Percentiles rank a stretch among this genome's conserved stretches.
Evolutionary conservation across 2,329 filamentous ascomycete species (phyloP).

Genomic region (Emericellopsis atlantica): DNA sequence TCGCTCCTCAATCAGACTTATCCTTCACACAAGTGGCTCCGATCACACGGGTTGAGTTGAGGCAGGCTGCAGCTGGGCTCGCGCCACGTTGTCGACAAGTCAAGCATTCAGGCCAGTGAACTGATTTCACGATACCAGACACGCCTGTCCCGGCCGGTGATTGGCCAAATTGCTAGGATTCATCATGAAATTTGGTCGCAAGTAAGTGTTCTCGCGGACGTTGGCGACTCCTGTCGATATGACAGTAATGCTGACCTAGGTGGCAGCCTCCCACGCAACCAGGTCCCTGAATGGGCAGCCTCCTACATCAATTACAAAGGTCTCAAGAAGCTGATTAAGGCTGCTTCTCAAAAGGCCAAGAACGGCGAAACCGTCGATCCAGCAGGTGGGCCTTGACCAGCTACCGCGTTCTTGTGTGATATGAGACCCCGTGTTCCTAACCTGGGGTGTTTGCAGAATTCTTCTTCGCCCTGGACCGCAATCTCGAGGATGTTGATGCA

Average conservation of each 20-base stretch:
- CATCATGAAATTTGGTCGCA: slow-evolving; percentile 51
- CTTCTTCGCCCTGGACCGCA: slow-evolving; percentile 92
- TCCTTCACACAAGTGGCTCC: too few species aligned
- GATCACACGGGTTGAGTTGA: too few species aligned
- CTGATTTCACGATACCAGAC: too few species aligned
- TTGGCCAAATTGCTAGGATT: background rate
- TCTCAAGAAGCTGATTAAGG: slow-evolving; percentile 91
- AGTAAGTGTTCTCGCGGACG: slow-evolving; percentile 25
- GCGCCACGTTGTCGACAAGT: too few species aligned
- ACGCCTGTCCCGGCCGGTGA: background rate
- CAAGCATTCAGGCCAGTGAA: too few species aligned
- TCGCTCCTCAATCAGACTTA: too few species aligned
- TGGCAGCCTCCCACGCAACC: slow-evolving; percentile 58
- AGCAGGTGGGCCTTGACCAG: slow-evolving; percentile 57
- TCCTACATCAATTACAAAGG: slow-evolving; percentile 84
- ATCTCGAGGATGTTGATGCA: slow-evolving; percentile 89
- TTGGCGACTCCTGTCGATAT: background rate
- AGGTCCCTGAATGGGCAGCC: slow-evolving; percentile 77
- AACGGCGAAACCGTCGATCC: slow-evolving; percentile 70
- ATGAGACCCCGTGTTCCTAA: slow-evolving; percentile 12
- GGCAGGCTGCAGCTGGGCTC: too few species aligned
- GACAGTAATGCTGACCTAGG: background rate
- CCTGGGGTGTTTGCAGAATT: slow-evolving; percentile 54
- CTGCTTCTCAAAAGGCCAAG: slow-evolving; percentile 51
- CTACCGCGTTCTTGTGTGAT: slow-evolving; percentile 6